Evolutionary conservation across 768 basidiomycete species (phyloP).

Genomic region (Coprinopsis marcescibilis): DNA sequence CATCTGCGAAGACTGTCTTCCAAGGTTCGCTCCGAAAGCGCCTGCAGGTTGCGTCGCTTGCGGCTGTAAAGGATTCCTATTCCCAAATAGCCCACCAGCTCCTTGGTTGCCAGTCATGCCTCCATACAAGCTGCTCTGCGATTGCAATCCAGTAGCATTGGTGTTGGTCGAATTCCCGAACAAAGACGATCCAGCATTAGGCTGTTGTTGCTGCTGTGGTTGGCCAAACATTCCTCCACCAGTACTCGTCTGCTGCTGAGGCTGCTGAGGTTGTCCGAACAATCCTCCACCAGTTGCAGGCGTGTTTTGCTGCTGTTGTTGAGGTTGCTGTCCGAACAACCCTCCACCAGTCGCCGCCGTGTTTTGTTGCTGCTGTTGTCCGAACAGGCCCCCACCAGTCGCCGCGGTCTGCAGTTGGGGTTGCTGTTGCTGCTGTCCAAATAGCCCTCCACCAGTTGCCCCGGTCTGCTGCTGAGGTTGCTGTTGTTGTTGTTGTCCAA

Average conservation of each 20-base stretch:
- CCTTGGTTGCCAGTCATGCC: not conserved
- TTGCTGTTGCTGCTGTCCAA: slow-evolving; percentile 17
- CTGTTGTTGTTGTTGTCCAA: slow-evolving; percentile 24
- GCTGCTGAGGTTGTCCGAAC: slow-evolving; percentile 29
- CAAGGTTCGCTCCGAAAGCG: slow-evolving; percentile 11
- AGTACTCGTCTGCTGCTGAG: slow-evolving; percentile 25
- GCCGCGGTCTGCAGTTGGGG: slow-evolving; percentile 13
- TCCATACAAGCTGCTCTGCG: slow-evolving; percentile 3
- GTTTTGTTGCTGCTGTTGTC: slow-evolving; percentile 21
- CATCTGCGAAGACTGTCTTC: slow-evolving; percentile 10
- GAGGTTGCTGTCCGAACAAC: slow-evolving; percentile 30
- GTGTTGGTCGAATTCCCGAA: slow-evolving; percentile 15
- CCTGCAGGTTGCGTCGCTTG: slow-evolving; percentile 12
- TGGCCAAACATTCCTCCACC: slow-evolving; percentile 20
- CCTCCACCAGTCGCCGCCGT: slow-evolving; percentile 14
- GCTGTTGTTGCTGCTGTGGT: not conserved
- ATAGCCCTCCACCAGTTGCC: not conserved
- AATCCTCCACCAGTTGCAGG: slow-evolving; percentile 15
- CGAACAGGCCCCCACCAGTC: slow-evolving; percentile 23
- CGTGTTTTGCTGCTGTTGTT: slow-evolving; percentile 19
- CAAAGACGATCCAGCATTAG: slow-evolving; percentile 2
- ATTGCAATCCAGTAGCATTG: slow-evolving; percentile 9
- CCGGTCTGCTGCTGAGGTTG: slow-evolving; percentile 14
- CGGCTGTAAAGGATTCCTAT: slow-evolving; percentile 14
- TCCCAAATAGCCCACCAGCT: slow-evolving; percentile 20